Evolutionary conservation across 2,329 filamentous ascomycete species (phyloP).

Genomic region (Coniochaeta sp.): DNA sequence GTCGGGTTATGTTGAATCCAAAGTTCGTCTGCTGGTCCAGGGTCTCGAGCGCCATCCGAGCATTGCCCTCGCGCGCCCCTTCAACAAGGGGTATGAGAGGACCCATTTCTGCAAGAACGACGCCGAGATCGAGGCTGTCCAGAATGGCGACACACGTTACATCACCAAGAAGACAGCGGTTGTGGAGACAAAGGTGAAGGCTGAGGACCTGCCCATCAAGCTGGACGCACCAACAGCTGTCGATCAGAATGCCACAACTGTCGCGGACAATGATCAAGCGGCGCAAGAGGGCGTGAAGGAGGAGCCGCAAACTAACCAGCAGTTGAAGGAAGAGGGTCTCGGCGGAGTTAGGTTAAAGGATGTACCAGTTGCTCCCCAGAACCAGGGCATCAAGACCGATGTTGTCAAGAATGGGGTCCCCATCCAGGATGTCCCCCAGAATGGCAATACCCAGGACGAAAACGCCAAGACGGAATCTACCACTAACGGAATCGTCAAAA

Average conservation of each 20-base stretch:
- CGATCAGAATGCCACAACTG: constrained; percentile 14
- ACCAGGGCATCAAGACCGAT: constrained; percentile 8
- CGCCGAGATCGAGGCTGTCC: constrained; percentile 43
- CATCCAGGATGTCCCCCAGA: neutral
- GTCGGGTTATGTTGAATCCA: constrained; percentile 91
- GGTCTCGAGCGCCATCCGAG: constrained; percentile 74
- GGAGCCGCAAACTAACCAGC: neutral
- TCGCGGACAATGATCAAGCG: neutral
- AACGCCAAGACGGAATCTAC: constrained; percentile 17
- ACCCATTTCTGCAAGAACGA: constrained; percentile 61
- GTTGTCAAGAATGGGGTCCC: constrained; percentile 6
- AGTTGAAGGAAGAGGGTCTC: neutral
- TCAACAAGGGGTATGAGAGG: constrained; percentile 87
- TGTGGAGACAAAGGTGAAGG: constrained; percentile 31
- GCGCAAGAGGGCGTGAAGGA: neutral
- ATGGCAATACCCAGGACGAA: neutral
- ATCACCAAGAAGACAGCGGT: constrained; percentile 24
- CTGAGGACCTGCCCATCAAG: constrained; percentile 35
- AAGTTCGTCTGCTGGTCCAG: constrained; percentile 77
- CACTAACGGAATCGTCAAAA: constrained; percentile 10
- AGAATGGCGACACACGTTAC: constrained; percentile 44
- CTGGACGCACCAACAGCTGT: constrained; percentile 21
- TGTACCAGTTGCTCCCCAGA: constrained; percentile 7
- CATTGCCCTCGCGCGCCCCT: constrained; percentile 80
- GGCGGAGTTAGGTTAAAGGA: neutral